Conservation (phyloP, 306 rosid species). For the Castanospermum australe region DNA sequence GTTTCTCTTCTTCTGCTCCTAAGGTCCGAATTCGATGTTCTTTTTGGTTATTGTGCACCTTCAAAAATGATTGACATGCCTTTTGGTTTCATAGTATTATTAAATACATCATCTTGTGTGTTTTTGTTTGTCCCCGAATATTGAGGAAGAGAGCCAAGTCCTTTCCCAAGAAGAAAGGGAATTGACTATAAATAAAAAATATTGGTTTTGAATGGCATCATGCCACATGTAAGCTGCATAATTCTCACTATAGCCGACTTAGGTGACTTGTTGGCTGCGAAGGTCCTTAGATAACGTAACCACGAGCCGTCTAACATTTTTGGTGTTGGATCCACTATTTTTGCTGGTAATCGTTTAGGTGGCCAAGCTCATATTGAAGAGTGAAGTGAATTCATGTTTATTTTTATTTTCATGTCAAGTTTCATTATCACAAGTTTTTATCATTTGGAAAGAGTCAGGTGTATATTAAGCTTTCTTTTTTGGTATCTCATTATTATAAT, state of each 20-base stretch:
- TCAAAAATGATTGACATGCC: conserved; percentile 12
- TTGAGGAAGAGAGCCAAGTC: conserved; percentile 4
- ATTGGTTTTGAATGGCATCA: neutral
- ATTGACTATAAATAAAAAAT: neutral
- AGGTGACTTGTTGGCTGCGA: neutral
- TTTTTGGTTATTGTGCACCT: neutral
- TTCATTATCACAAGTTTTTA: neutral
- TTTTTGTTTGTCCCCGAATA: conserved; percentile 18
- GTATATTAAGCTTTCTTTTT: neutral
- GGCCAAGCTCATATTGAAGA: neutral
- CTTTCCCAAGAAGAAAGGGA: neutral
- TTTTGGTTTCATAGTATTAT: conserved; percentile 7
- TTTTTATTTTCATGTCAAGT: conserved; percentile 17
- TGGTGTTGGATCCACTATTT: neutral
- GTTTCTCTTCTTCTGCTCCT: conserved; percentile 29
- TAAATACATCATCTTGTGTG: conserved; percentile 4
- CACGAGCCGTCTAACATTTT: neutral
- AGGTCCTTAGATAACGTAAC: neutral
- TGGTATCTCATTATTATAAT: neutral
- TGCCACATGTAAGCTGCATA: neutral
- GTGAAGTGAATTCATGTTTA: conserved; percentile 19
- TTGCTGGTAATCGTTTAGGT: neutral
- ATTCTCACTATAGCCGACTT: neutral
- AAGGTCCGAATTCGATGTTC: neutral
- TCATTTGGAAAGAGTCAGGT: neutral